Percentiles rank a stretch among this genome's conserved stretches.
Evolutionary conservation across 2,329 filamentous ascomycete species (phyloP).

Genomic region (Xylariaceae sp.): DNA sequence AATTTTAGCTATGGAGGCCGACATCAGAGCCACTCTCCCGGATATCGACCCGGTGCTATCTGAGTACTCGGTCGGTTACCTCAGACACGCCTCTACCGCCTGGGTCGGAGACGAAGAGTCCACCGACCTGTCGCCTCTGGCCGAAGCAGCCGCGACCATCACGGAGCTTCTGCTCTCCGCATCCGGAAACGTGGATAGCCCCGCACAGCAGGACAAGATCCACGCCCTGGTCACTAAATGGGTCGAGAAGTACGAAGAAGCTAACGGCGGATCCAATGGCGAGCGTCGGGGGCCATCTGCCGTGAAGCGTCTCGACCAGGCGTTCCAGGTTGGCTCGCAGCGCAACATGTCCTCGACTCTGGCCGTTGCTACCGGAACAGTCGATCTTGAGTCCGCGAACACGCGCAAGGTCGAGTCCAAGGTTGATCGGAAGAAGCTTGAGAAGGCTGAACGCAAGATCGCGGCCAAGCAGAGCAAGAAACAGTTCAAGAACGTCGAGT

Average conservation of each 20-base stretch:
- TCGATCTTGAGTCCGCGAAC: conserved; percentile 93
- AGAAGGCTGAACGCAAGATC: conserved; percentile 97
- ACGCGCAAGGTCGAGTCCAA: conserved; percentile 92
- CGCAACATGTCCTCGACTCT: conserved; percentile 95
- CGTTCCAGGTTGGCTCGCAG: conserved; percentile 89
- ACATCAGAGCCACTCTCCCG: conserved; percentile 79
- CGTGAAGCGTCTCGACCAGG: conserved; percentile 84
- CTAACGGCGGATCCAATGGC: conserved; percentile 69
- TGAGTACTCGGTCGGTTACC: conserved; percentile 90
- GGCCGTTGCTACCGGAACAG: conserved; percentile 75
- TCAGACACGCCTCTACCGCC: conserved; percentile 85
- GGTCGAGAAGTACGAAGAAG: conserved; percentile 73
- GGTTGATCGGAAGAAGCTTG: conserved; percentile 97
- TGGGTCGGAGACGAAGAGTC: conserved; percentile 73
- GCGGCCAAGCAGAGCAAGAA: conserved; percentile 98
- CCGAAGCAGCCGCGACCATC: conserved; percentile 78
- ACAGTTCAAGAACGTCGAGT: conserved; percentile 95
- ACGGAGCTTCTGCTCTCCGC: conserved; percentile 89
- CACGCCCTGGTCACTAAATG: conserved; percentile 84
- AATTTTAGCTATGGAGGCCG: conserved; percentile 82
- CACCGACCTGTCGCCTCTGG: conserved; percentile 68
- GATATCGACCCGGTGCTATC: conserved; percentile 85
- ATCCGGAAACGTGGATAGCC: conserved; percentile 69
- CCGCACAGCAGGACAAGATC: conserved; percentile 71
- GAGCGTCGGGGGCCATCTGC: conserved; percentile 69